phyloP scores from a whole-genome alignment of 2,329 filamentous ascomycete genomes.

The Fusarium continuum region DNA sequence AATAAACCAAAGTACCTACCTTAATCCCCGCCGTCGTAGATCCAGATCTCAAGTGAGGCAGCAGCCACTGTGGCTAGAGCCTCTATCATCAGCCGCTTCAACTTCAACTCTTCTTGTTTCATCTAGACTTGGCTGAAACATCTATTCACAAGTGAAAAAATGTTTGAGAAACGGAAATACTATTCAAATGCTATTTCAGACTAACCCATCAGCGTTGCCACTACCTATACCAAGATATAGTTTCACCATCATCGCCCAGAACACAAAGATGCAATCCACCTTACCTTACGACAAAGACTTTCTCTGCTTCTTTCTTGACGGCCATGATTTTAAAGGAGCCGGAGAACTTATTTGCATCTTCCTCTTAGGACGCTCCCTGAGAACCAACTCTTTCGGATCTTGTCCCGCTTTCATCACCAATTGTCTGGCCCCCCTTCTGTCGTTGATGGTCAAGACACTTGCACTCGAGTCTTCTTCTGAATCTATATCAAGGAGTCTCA shows the following conservation, averaged over 20 bases:
- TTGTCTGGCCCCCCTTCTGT: slow-evolving; percentile 1
- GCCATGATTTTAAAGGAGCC: neutral
- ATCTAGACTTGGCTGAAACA: neutral
- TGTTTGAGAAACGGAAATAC: too few species aligned
- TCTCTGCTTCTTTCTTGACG: slow-evolving; percentile 1
- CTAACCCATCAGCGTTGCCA: too few species aligned
- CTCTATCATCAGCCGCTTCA: neutral
- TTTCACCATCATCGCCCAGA: neutral
- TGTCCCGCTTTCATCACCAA: slow-evolving; percentile 19
- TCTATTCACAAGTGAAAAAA: neutral
- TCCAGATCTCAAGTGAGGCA: slow-evolving; percentile 21
- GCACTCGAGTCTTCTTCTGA: slow-evolving; percentile 13
- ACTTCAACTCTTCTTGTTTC: neutral
- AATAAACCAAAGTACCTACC: slow-evolving; percentile 23
- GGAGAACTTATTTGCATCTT: neutral
- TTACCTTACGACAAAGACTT: neutral
- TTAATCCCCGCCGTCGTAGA: slow-evolving; percentile 21
- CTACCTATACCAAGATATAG: neutral
- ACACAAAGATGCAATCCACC: neutral
- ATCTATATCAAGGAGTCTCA: slow-evolving; percentile 29
- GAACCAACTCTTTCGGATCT: neutral
- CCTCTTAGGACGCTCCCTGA: neutral
- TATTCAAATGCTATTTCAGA: too few species aligned
- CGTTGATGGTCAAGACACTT: slow-evolving; percentile 27
- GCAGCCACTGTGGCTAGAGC: slow-evolving; percentile 31